A percentile compares a stretch with the other conserved stretches of the same genome.
These are phyloP conservation scores for Bryoglossum gracile DNA, from an alignment of 495 filamentous ascomycete species.

Conservation along the genomic window DNA sequence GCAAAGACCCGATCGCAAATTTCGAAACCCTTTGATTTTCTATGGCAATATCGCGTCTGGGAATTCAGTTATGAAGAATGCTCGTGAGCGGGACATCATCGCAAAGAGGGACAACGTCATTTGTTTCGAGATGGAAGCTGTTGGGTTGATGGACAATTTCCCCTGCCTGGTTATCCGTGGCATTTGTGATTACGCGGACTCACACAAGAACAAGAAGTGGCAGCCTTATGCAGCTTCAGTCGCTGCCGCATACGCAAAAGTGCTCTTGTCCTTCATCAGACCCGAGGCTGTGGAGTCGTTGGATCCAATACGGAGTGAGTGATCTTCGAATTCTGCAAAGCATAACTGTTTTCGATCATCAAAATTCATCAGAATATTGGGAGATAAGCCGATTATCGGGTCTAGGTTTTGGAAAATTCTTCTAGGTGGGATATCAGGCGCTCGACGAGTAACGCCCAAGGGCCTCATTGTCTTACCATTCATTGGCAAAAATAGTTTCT, in stretches of 20 bases:
- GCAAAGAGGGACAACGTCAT: constrained; percentile 19
- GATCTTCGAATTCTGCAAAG: not conserved
- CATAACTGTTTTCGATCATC: too few species aligned
- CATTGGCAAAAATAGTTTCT: too few species aligned
- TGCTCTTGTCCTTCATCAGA: constrained; percentile 14
- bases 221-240: constrained; percentile 32
- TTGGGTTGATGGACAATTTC: constrained; percentile 22
- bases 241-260: constrained; percentile 36
- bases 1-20: constrained; percentile 18
- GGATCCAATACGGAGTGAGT: constrained; percentile 30
- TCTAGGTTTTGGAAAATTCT: too few species aligned
- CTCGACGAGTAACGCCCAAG: too few species aligned
- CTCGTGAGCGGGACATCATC: constrained; percentile 10
- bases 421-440: too few species aligned
- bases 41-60: constrained; percentile 29
- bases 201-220: constrained; percentile 34
- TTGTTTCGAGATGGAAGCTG: constrained; percentile 33
- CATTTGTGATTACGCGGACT: constrained; percentile 35
- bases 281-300: constrained; percentile 24
- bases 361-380: too few species aligned
- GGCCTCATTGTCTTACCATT: too few species aligned
- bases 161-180: constrained; percentile 30
- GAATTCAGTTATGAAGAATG: constrained; percentile 23
- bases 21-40: constrained; percentile 26
- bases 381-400: too few species aligned